These are phyloP conservation scores for Candida dubliniensis DNA, from an alignment of 1,139 yeast species.

Conservation along the genomic window DNA sequence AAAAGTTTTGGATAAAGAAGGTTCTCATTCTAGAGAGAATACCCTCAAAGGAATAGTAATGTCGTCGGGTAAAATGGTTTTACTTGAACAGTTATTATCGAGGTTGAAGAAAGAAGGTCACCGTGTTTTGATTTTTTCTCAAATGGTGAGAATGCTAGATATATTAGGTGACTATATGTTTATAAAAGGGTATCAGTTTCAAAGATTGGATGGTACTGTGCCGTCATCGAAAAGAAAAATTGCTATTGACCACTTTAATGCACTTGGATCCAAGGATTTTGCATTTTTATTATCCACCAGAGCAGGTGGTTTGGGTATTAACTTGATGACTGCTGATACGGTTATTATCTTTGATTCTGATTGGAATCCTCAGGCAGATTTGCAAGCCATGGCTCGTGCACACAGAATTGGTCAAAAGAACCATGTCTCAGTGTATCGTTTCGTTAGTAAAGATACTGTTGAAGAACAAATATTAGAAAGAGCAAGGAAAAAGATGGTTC, in stretches of 20 bases:
- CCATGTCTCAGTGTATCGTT: constrained; percentile 95
- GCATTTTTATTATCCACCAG: constrained; percentile 89
- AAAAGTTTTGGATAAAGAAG: constrained; percentile 63
- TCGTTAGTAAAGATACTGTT: constrained; percentile 95
- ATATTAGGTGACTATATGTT: constrained; percentile 91
- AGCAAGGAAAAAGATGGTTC: constrained; percentile 95
- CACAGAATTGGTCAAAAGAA: constrained; percentile 98
- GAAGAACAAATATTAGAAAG: constrained; percentile 97
- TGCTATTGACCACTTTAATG: constrained; percentile 94
- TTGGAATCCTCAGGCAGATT: constrained; percentile 99
- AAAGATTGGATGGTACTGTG: constrained; percentile 93
- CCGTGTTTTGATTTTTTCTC: constrained; percentile 90
- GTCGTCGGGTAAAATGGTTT: constrained; percentile 98
- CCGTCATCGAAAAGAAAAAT: constrained; percentile 92
- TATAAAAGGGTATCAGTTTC: constrained; percentile 87
- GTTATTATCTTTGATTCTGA: constrained; percentile 97
- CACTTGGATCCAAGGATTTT: constrained; percentile 90
- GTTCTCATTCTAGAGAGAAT: constrained; percentile 72
- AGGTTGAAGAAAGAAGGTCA: constrained; percentile 91
- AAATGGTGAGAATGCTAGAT: constrained; percentile 96
- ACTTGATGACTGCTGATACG: constrained; percentile 98
- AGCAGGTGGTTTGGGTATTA: constrained; percentile 98
- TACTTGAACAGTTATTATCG: constrained; percentile 82
- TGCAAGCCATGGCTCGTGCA: constrained; percentile 99
- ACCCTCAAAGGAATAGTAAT: constrained; percentile 86